Percentiles rank a stretch among this genome's conserved stretches.
Evolutionary conservation across 345 rosid genomes (phyloP).

Genomic region (Populus ilicifolia): DNA sequence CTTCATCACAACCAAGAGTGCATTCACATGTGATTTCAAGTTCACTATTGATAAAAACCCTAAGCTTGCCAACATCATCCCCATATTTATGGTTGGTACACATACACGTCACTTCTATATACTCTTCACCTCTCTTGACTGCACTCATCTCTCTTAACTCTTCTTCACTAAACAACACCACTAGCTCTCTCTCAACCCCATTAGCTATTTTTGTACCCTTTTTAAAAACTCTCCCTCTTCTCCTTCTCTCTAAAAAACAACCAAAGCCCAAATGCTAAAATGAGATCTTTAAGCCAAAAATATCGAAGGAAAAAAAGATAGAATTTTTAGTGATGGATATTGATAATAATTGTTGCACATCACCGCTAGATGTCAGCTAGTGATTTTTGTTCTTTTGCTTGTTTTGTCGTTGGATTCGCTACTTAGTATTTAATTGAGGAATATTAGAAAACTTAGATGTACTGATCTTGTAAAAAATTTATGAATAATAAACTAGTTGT

Average conservation of each 20-base stretch:
- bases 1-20: slow-evolving; percentile 98
- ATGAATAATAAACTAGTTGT: too few species aligned
- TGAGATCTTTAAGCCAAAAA: slow-evolving; percentile 14
- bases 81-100: slow-evolving; percentile 98
- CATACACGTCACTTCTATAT: slow-evolving; percentile 91
- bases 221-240: slow-evolving; percentile 7
- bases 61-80: slow-evolving; percentile 98
- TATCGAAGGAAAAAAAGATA: background rate
- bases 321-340: too few species aligned
- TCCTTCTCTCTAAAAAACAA: background rate
- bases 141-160: slow-evolving; percentile 86
- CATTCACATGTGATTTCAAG: slow-evolving; percentile 96
- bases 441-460: too few species aligned
- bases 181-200: slow-evolving; percentile 44
- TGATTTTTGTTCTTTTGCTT: too few species aligned
- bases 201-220: slow-evolving; percentile 45
- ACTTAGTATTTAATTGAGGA: too few species aligned
- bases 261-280: slow-evolving; percentile 6
- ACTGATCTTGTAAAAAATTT: too few species aligned
- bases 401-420: too few species aligned
- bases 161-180: slow-evolving; percentile 66
- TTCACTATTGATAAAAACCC: slow-evolving; percentile 92
- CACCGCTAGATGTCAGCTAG: too few species aligned
- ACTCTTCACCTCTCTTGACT: slow-evolving; percentile 60
- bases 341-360: too few species aligned